Base-by-base conservation (phyloP, 75 land plant species). In the Pinus albicaulis region DNA sequence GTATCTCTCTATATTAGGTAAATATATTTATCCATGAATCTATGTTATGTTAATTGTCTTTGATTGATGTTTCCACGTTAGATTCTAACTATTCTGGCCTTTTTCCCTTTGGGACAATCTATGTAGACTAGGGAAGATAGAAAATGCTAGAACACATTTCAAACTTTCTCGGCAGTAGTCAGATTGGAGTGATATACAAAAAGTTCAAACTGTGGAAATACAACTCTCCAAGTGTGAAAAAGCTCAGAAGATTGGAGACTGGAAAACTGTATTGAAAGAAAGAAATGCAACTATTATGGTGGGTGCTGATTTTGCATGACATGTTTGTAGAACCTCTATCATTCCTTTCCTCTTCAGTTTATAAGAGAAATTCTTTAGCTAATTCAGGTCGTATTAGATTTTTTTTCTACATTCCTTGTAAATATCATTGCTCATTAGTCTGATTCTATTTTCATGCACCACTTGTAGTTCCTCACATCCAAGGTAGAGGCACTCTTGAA, bases 401-500 rank as follows among this genome's bases (percentile, higher is more conserved):
- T 44, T 5, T 44, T 7, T 6, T 44, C 7, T 44, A 6, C 7
- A 5, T 44, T 5, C 48, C 48, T 7, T 44, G 1, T 44, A 44
- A 44, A 44, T 5, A 38, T 20, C 5, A 3, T 22, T 73, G 24
- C 24, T 55, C 58, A 53, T 23, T 73, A 34, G 55, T 17, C 28
- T 52, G 58, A 52, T 73, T 53, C 26, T 53, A 58, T 55, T 73
- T 23, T 77, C 56, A 44, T 71, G 25, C 31, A 58, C 26, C 28
- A 5, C 53, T 44, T 80, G 73, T 65, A 94, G 99, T 63, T 91
- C 1, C 85, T 78, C 73, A 89, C 91, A 19, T 48, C 85, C 57
- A 86, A 92, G 84, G 89, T 94, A 22, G 99, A 98, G 80, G 95
- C 99, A 19, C 86, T 91, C 19, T 59, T 98, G 76, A 98, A 82